Evolutionary conservation across 768 basidiomycete species (phyloP).

Genomic region (Lactifluus subvellereus): DNA sequence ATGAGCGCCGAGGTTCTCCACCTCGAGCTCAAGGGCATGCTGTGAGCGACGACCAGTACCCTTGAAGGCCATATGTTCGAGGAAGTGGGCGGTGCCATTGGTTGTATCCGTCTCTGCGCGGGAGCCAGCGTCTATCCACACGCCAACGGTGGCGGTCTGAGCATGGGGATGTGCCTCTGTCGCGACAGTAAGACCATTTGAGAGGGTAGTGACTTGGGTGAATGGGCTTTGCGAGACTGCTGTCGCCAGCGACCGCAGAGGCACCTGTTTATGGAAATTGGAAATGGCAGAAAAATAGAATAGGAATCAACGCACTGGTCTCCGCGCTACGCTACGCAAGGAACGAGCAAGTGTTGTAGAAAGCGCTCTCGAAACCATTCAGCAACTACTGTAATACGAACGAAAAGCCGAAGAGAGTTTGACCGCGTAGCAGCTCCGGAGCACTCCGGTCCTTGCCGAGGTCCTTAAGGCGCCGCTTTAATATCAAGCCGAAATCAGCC

Average conservation of each 20-base stretch:
- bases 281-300: slow-evolving; percentile 16
- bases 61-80: slow-evolving; percentile 98
- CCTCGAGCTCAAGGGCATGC: slow-evolving; percentile 89
- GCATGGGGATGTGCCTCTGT: slow-evolving; percentile 87
- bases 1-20: slow-evolving; percentile 96
- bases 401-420: slow-evolving; percentile 30
- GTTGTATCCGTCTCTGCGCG: slow-evolving; percentile 94
- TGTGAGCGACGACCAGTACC: slow-evolving; percentile 87
- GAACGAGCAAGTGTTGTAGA: slow-evolving; percentile 20
- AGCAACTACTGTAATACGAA: slow-evolving; percentile 20
- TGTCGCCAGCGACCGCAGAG: slow-evolving; percentile 70
- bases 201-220: slow-evolving; percentile 87
- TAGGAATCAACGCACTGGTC: slow-evolving; percentile 7
- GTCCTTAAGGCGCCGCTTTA: not conserved
- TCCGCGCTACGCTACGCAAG: slow-evolving; percentile 15
- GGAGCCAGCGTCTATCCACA: slow-evolving; percentile 98
- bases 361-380: slow-evolving; percentile 38
- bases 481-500: not conserved
- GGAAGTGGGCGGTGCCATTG: slow-evolving; percentile 96
- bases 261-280: slow-evolving; percentile 34
- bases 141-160: slow-evolving; percentile 96
- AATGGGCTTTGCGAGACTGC: slow-evolving; percentile 61
- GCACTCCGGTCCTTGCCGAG: slow-evolving; percentile 3
- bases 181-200: slow-evolving; percentile 93
- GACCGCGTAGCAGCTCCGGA: slow-evolving; percentile 21